Base-by-base conservation (phyloP, 129 eudicot genomes). In the carrot (Daucus carota) region DNA sequence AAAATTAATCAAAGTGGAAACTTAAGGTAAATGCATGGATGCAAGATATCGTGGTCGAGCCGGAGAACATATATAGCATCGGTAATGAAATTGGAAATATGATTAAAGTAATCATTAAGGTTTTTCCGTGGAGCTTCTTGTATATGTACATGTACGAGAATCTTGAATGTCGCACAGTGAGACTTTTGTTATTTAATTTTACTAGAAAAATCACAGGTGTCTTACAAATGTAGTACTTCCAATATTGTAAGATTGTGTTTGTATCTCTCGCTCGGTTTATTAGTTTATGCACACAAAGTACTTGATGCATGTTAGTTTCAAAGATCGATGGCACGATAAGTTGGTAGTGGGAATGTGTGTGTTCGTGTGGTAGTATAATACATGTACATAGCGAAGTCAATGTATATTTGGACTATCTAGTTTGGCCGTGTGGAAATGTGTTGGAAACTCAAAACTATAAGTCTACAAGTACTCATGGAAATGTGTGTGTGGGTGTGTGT, bases 341-440 rank as follows among this genome's bases (percentile, higher is more conserved):
- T 48, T 66, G 70, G 87, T 83, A 83, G 87, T 83, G 81, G 75
- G 86, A 85, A 81, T 86, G 59, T 81, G 80, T 83, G 88, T 85
- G 60, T 50, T 22, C 28, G 24, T 52, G 60, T 52, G 12, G 26
- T 59, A 24, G 4, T 79, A 76, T 45, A 6, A 0, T 10, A 10
- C 1, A 4, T n/a, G 14, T n/a, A 54, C n/a, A 75, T 72, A 32
- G 54, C 62, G 74, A 88, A 85, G 92, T 88, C 92, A 88, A 88
- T 70, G 17, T 47, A 1, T 62, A 29, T 62, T 11, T 47, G 47
- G 10, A 70, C 34, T 32, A 31, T 47, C 31, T 71, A 43, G 57
- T 71, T 70, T n/a, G 50, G 48, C 47, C 73, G 29, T 9, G 47
- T 40, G 73, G 73, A n/a, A n/a, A 24, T 38, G 32, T 40, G 3